A percentile compares a stretch with the other conserved stretches of the same genome.
These are phyloP conservation scores for carrot (Daucus carota) DNA, from an alignment of 129 eudicot species.

Conservation along the genomic window DH1_v3.0 NC_030383.2:48022001-48022500, in stretches of 20 bases:
- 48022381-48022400: neutral
- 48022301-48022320: neutral
- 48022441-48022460: neutral
- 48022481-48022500: neutral
- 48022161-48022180: neutral
- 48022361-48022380: too few species aligned
- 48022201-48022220: neutral
- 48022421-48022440: neutral
- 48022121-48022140: neutral
- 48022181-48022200: neutral
- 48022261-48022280: neutral
- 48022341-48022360: neutral
- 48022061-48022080: neutral
- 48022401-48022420: neutral
- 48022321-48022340: neutral
- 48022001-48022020: too few species aligned
- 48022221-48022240: neutral
- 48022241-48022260: neutral
- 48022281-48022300: neutral
- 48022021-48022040: too few species aligned
- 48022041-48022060: too few species aligned
- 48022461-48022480: neutral
- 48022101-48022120: neutral
- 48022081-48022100: neutral
- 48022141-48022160: conserved; percentile 1